Evolutionary conservation across 2,329 filamentous ascomycete genomes (phyloP), one percentile per base, ranked within the genome.

Genomic region (Aureobasidium sp.): DNA sequence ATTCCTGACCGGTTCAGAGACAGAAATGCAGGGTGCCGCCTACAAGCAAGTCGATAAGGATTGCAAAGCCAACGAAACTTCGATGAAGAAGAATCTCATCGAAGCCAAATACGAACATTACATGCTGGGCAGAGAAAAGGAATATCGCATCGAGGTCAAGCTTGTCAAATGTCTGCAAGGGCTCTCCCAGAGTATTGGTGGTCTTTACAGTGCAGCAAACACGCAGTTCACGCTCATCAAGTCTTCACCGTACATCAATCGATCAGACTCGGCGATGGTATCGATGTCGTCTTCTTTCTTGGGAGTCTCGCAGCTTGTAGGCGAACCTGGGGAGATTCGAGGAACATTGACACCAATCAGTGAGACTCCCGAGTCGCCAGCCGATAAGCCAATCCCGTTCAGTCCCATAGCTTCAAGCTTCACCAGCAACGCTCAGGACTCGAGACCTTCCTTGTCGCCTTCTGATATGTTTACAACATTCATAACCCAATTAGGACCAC

Each of bases 81-180:
- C 84, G 39, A 85, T 97, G 72, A 85, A 88, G 57, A 90, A 88
- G 71, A 87, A 90, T 64, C 78, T 96, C 14, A 84, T 85, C 65
- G 93, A 97, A 73, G 89, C 92, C 15, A 96, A 93, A 71, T 87
- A 90, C 63, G 93, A 97, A 73, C 90, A 96, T 70, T 96, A 90
- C 69, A 77, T 92, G 2, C 73, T 91, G 5, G 93, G 93, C 1
- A 86, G 84, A 2, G 92, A 96, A 71, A 82, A 82, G 61, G 82
- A 93, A 64, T 95, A 95, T 72, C 81, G 82, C 40, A 81, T 95
- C 3, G 90, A 97, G 69, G 87, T 87, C 66, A 85, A 83, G 27
- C 81, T 97, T 4, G 88, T 93, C 48, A 88, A 90, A 69, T 93
- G 90, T 66, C 84, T 97, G 69, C 90, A 96, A 72, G 86, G 85